phyloP scores from a whole-genome alignment of 1,284 basidiomycete genomes.

The Ustilago trichophora region DNA sequence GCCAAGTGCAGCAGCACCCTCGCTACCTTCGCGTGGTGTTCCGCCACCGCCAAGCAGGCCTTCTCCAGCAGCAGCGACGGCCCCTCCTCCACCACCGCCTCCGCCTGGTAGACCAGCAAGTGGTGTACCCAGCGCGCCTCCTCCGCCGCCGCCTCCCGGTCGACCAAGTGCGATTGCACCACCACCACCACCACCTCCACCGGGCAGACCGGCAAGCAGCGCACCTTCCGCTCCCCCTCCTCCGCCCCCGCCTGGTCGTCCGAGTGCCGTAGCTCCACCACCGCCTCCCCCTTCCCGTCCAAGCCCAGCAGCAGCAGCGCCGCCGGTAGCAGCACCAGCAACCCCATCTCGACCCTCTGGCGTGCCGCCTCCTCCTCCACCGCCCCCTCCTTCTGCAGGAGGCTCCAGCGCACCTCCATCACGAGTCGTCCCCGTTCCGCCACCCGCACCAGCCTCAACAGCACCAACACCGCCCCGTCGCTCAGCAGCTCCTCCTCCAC shows the following conservation, averaged over 20 bases:
- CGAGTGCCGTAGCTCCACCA: slow-evolving; percentile 5
- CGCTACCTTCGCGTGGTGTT: slow-evolving; percentile 34
- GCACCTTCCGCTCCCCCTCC: slow-evolving; percentile 13
- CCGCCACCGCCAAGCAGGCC: slow-evolving; percentile 43
- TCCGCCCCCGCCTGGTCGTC: slow-evolving; percentile 27
- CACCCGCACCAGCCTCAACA: slow-evolving; percentile 10
- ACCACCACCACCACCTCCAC: slow-evolving; percentile 24
- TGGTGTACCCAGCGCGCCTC: slow-evolving; percentile 19
- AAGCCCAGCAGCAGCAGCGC: slow-evolving; percentile 12
- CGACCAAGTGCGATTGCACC: slow-evolving; percentile 24
- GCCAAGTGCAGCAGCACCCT: slow-evolving; percentile 30
- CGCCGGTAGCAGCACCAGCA: slow-evolving; percentile 18
- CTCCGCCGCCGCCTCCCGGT: slow-evolving; percentile 33
- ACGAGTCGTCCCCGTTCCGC: no score
- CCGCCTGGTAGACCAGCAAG: slow-evolving; percentile 18
- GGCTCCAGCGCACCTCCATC: slow-evolving; percentile 1
- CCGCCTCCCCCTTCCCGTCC: slow-evolving; percentile 22
- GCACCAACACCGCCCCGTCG: slow-evolving; percentile 72
- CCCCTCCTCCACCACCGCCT: slow-evolving; percentile 25
- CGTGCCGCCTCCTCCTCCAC: slow-evolving; percentile 13
- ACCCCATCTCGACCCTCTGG: slow-evolving; percentile 19
- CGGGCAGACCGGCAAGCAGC: slow-evolving; percentile 5
- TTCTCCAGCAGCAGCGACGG: slow-evolving; percentile 23
- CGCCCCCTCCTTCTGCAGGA: slow-evolving; percentile 22
- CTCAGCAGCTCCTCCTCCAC: slow-evolving; percentile 77